phyloP scores from a whole-genome alignment of 148 eudicot genomes.

The Spergularia marina region DNA sequence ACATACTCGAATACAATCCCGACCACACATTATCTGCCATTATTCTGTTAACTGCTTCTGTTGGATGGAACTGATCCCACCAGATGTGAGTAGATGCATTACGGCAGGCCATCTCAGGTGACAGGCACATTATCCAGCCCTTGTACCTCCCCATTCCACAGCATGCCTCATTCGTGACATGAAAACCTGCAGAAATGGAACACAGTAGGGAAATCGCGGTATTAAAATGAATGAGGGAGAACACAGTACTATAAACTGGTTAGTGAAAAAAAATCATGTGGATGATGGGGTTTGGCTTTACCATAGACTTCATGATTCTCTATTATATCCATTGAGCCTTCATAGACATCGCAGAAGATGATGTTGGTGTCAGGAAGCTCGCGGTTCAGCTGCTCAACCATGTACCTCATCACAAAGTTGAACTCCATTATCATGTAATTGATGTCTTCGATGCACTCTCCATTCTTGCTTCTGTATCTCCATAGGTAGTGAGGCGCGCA shows the following conservation, averaged over 20 bases:
- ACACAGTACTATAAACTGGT: too few relatives aligned
- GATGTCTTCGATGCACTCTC: conserved; percentile 69
- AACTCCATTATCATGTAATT: conserved; percentile 84
- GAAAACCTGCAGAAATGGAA: conserved; percentile 45
- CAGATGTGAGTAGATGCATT: conserved; percentile 79
- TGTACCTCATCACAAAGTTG: conserved; percentile 67
- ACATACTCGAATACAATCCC: conserved; percentile 63
- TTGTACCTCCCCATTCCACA: conserved; percentile 81
- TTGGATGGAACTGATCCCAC: conserved; percentile 98
- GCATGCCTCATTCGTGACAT: conserved; percentile 66
- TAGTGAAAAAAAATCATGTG: too few relatives aligned
- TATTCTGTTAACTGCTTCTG: conserved; percentile 68
- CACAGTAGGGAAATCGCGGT: neutral
- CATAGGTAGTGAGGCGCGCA: conserved; percentile 91
- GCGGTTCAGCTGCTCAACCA: conserved; percentile 56
- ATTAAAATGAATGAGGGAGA: neutral
- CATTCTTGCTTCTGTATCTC: conserved; percentile 53
- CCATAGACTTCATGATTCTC: conserved; percentile 56
- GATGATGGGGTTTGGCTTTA: conserved; percentile 16
- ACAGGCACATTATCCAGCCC: conserved; percentile 73
- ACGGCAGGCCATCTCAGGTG: conserved; percentile 77
- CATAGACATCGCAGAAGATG: conserved; percentile 69
- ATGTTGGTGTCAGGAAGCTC: conserved; percentile 53
- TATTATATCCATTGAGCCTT: conserved; percentile 81
- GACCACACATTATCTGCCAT: conserved; percentile 89